A percentile compares a stretch with the other conserved stretches of the same genome.
Evolutionary conservation across 108 stramenopile species (phyloP).

Genomic region (Conticribra weissflogii): DNA sequence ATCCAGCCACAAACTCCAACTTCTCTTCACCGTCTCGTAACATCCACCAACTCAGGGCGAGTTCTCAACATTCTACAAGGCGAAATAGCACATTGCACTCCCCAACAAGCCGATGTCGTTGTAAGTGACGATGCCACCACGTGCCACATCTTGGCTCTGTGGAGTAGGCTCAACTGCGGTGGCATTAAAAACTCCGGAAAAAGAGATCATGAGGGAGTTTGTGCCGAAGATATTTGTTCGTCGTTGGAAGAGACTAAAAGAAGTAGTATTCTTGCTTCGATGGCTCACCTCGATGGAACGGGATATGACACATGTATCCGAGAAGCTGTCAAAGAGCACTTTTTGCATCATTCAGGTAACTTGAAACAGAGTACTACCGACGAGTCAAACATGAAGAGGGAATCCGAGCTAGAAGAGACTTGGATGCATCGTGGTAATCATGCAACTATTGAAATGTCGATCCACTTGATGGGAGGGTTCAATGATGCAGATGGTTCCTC

Average conservation of each 20-base stretch:
- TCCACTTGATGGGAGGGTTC: conserved; percentile 85
- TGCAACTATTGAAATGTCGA: conserved; percentile 53
- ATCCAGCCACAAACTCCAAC: not conserved
- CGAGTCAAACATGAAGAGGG: conserved; percentile 14
- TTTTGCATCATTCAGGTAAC: conserved; percentile 46
- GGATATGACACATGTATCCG: conserved; percentile 65
- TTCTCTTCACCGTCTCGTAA: conserved; percentile 16
- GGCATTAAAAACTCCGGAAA: not conserved
- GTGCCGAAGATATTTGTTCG: conserved; percentile 5
- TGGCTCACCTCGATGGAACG: conserved; percentile 75
- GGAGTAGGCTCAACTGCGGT: conserved; percentile 35
- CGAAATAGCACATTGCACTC: conserved; percentile 50
- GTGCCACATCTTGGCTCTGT: conserved; percentile 84
- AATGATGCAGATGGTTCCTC: conserved; percentile 59
- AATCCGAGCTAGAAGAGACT: not conserved
- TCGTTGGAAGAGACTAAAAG: not conserved
- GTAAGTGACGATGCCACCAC: conserved; percentile 82
- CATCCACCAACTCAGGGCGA: conserved; percentile 37
- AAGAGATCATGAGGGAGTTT: not conserved
- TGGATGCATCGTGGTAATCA: not conserved
- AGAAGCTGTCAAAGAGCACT: conserved; percentile 65
- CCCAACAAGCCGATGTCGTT: conserved; percentile 45
- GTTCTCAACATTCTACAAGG: conserved; percentile 50
- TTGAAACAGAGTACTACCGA: not conserved
- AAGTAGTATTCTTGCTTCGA: conserved; percentile 39